These are phyloP conservation scores for Leccinum incarnatum DNA, from an alignment of 768 basidiomycete species.

Conservation along the genomic window DNA sequence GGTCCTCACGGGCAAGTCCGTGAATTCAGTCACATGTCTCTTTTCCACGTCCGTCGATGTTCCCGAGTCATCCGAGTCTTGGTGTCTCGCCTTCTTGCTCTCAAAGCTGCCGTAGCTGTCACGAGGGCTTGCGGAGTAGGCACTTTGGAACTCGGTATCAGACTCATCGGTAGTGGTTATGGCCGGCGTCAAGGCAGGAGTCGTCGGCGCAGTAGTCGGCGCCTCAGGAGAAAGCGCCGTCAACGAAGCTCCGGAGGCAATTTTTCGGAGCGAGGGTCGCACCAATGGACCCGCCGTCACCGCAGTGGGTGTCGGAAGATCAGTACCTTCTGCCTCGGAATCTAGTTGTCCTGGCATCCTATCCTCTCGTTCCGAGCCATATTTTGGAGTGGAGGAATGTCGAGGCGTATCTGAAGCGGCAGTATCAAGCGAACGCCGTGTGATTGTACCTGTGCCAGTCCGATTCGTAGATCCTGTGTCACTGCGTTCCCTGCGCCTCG, in stretches of 20 bases:
- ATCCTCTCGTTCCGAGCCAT: conserved; percentile 33
- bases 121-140: conserved; percentile 74
- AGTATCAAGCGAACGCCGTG: conserved; percentile 25
- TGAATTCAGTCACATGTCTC: conserved; percentile 31
- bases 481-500: conserved; percentile 48
- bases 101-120: conserved; percentile 56
- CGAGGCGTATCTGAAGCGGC: conserved; percentile 28
- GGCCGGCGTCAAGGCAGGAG: conserved; percentile 34
- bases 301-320: conserved; percentile 28
- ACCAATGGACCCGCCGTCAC: conserved; percentile 21
- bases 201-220: conserved; percentile 30
- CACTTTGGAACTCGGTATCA: conserved; percentile 85
- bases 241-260: conserved; percentile 32
- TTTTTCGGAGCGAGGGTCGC: conserved; percentile 31
- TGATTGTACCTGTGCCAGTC: conserved; percentile 37
- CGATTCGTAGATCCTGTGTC: conserved; percentile 64
- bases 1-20: conserved; percentile 42
- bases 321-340: conserved; percentile 26
- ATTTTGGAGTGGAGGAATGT: conserved; percentile 23
- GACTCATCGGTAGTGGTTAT: conserved; percentile 62
- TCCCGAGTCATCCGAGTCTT: conserved; percentile 31
- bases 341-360: conserved; percentile 42
- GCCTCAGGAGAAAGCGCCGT: conserved; percentile 25
- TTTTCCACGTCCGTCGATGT: conserved; percentile 30
- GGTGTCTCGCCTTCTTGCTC: conserved; percentile 22